These are phyloP conservation scores for Botrytis paeoniae DNA, from an alignment of 2,329 filamentous ascomycete species.

Conservation along the genomic window DNA sequence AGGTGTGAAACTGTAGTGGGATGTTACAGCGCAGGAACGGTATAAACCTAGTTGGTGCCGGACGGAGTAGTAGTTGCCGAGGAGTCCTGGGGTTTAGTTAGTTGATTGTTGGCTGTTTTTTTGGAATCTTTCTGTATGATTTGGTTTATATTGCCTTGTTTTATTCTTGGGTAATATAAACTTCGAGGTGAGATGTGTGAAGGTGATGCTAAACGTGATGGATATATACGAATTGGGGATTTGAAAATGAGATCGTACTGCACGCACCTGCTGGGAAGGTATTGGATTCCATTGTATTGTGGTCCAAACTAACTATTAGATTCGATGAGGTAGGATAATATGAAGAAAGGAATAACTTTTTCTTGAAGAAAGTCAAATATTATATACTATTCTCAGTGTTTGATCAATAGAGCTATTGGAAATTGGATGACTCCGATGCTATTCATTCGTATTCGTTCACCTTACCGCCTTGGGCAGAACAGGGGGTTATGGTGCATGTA, in stretches of 20 bases:
- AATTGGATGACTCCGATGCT: not conserved
- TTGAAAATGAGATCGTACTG: not conserved
- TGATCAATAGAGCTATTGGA: not conserved
- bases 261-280: constrained; percentile 17
- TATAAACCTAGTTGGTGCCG: constrained; percentile 2
- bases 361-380: not conserved
- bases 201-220: not conserved
- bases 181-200: not conserved
- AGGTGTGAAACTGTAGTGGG: not conserved
- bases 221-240: not conserved
- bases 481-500: not conserved
- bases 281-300: not conserved
- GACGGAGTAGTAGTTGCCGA: not conserved
- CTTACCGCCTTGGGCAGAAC: not conserved
- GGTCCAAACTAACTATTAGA: not conserved
- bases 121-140: not conserved
- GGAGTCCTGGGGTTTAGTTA: not conserved
- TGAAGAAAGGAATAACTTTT: not conserved
- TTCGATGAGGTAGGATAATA: not conserved
- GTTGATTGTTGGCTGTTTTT: too few species aligned
- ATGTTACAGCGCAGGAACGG: constrained; percentile 5
- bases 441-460: not conserved
- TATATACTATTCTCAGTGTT: not conserved
- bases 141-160: not conserved
- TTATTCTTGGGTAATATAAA: not conserved